A percentile compares a stretch with the other conserved stretches of the same genome.
These are phyloP conservation scores for Phytophthora cactorum DNA, from an alignment of 352 stramenopile genomes.

Conservation along the genomic window DNA sequence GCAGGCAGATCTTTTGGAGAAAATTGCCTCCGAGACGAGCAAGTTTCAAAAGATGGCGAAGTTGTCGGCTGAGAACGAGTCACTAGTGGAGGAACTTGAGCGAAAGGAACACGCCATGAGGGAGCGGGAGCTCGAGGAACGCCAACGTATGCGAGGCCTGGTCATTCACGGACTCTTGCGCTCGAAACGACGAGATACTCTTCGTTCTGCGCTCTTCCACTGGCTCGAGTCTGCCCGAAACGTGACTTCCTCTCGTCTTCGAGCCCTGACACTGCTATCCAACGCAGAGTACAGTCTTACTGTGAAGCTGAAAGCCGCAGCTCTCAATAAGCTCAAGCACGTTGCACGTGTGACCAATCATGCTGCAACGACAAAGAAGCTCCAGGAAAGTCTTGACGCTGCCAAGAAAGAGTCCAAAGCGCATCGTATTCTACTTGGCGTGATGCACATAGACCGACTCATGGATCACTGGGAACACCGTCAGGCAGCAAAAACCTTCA, in stretches of 20 bases:
- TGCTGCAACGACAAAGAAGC: conserved; percentile 1
- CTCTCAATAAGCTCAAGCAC: conserved; percentile 31
- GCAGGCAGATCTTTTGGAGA: conserved; percentile 69
- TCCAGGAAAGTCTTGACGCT: conserved; percentile 21
- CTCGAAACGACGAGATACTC: conserved; percentile 35
- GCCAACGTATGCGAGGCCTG: conserved; percentile 33
- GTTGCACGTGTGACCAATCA: conserved; percentile 13
- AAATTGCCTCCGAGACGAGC: conserved; percentile 64
- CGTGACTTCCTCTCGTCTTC: conserved; percentile 16
- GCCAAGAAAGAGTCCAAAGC: conserved; percentile 11
- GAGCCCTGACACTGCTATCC: conserved; percentile 27
- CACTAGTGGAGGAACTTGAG: conserved; percentile 57
- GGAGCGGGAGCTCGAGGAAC: conserved; percentile 37
- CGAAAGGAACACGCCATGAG: conserved; percentile 43
- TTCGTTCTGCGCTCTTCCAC: conserved; percentile 33
- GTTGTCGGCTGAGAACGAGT: conserved; percentile 65
- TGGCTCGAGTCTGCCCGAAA: conserved; percentile 32
- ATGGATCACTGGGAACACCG: conserved; percentile 34
- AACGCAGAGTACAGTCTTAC: conserved; percentile 7
- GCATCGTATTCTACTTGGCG: conserved; percentile 17
- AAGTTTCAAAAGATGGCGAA: conserved; percentile 78
- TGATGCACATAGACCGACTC: conserved; percentile 31
- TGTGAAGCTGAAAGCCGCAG: conserved; percentile 33
- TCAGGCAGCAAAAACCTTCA: conserved; percentile 31
- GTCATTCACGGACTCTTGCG: conserved; percentile 43